Percentiles rank a stretch among this genome's conserved stretches.
These are phyloP conservation scores for Colletotrichum theobromicola DNA, from an alignment of 2,329 filamentous ascomycete species.

Conservation along the genomic window DNA sequence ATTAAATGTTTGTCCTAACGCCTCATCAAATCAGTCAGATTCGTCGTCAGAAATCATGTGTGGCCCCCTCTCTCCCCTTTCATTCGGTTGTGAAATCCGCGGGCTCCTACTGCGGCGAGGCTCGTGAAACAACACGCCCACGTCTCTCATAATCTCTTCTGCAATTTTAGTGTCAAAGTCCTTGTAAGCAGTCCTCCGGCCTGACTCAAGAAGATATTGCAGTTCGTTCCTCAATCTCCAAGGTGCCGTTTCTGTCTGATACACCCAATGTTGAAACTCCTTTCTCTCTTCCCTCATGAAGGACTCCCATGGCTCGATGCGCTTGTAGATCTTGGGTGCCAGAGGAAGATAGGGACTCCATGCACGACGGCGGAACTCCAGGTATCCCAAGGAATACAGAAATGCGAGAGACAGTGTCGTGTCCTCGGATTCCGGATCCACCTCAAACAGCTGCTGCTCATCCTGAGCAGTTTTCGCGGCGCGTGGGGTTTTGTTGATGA, in stretches of 20 bases:
- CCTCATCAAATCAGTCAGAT: background rate
- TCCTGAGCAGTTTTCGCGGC: background rate
- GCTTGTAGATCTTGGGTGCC: background rate
- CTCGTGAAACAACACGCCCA: slow-evolving; percentile 9
- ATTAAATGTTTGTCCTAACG: background rate
- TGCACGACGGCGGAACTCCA: slow-evolving; percentile 25
- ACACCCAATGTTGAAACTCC: slow-evolving; percentile 12
- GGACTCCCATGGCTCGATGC: slow-evolving; percentile 21
- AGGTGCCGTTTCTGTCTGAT: slow-evolving; percentile 13
- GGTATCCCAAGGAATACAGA: slow-evolving; percentile 28
- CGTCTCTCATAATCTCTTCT: slow-evolving; percentile 19
- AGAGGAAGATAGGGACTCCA: slow-evolving; percentile 26
- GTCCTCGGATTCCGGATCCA: background rate
- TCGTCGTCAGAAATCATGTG: background rate
- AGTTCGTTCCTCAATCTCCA: slow-evolving; percentile 22
- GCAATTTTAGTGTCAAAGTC: slow-evolving; percentile 21
- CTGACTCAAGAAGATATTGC: slow-evolving; percentile 19
- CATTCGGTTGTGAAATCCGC: background rate
- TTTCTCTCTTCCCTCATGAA: slow-evolving; percentile 1
- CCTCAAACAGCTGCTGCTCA: background rate
- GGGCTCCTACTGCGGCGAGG: background rate
- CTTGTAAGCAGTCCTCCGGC: slow-evolving; percentile 18
- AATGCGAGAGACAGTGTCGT: slow-evolving; percentile 27
- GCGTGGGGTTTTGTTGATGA: background rate
- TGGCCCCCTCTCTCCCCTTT: background rate